These are phyloP conservation scores for Pisolithus thermaeus DNA, from an alignment of 1,284 basidiomycete species.

Conservation along the genomic window DNA sequence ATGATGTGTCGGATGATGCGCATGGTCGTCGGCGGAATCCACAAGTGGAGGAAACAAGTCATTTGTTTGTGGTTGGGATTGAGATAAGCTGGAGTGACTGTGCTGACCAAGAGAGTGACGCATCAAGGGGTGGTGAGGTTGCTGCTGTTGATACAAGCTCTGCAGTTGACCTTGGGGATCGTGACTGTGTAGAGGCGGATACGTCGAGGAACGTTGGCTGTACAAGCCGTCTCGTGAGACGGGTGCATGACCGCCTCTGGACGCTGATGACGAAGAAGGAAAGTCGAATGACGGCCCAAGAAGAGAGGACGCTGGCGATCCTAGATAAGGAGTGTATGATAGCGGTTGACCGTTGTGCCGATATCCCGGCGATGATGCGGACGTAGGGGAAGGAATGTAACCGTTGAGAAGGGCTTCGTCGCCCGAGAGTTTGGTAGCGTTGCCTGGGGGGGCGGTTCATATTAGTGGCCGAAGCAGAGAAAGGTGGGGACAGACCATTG, in stretches of 20 bases:
- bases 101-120: background rate
- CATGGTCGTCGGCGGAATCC: slow-evolving; percentile 23
- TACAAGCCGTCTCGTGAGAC: slow-evolving; percentile 14
- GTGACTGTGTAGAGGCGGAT: slow-evolving; percentile 15
- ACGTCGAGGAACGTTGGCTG: slow-evolving; percentile 17
- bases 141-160: slow-evolving; percentile 25
- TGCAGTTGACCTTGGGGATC: slow-evolving; percentile 24
- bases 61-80: background rate
- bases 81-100: background rate
- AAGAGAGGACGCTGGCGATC: slow-evolving; percentile 23
- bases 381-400: slow-evolving; percentile 27
- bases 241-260: slow-evolving; percentile 8
- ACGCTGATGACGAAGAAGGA: slow-evolving; percentile 16
- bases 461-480: slow-evolving; percentile 26
- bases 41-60: slow-evolving; percentile 19
- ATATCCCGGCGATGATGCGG: slow-evolving; percentile 23
- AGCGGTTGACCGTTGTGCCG: slow-evolving; percentile 23
- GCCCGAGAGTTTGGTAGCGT: slow-evolving; percentile 18
- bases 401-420: slow-evolving; percentile 28
- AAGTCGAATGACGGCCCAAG: slow-evolving; percentile 26
- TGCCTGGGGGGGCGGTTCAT: slow-evolving; percentile 15
- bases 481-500: slow-evolving; percentile 14
- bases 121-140: background rate
- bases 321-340: slow-evolving; percentile 20
- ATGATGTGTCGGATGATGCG: slow-evolving; percentile 19